A percentile compares a stretch with the other conserved stretches of the same genome.
Conservation (phyloP, 1,284 basidiomycete genomes). For the Cystodermella granulosa region DNA sequence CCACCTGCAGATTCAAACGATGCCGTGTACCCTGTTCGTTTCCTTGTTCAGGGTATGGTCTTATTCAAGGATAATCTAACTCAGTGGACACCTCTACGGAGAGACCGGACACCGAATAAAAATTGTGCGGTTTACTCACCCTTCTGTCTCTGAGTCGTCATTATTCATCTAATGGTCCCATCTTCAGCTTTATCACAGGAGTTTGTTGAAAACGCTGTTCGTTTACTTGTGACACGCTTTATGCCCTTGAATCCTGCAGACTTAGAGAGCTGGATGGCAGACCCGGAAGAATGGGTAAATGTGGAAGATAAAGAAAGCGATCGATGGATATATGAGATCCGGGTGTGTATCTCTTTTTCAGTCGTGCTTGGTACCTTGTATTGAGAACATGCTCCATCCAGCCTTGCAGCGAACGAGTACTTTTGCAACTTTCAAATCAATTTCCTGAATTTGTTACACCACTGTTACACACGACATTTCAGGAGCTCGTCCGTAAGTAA, state of each 20-base stretch:
- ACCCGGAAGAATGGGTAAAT: conserved; percentile 89
- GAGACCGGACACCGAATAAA: conserved; percentile 55
- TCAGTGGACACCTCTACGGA: conserved; percentile 63
- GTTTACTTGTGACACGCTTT: conserved; percentile 73
- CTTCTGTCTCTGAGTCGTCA: conserved; percentile 3
- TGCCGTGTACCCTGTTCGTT: conserved; percentile 68
- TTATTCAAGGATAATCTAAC: conserved; percentile 80
- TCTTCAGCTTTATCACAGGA: conserved; percentile 63
- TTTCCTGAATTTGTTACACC: conserved; percentile 72
- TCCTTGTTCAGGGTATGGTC: conserved; percentile 81
- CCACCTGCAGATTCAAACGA: conserved; percentile 43
- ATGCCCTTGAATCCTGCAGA: conserved; percentile 77
- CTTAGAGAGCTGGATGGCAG: conserved; percentile 72
- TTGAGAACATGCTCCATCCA: conserved; percentile 33
- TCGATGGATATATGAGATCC: conserved; percentile 82
- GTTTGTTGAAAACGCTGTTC: conserved; percentile 76
- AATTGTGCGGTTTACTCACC: conserved; percentile 43
- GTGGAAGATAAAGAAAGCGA: conserved; percentile 80
- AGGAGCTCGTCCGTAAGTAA: conserved; percentile 35
- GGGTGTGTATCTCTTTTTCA: conserved; percentile 47
- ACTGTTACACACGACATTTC: conserved; percentile 49
- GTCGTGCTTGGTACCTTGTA: conserved; percentile 5
- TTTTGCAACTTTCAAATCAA: conserved; percentile 73
- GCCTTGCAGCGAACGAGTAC: conserved; percentile 84
- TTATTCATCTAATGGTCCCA: not conserved